Evolutionary conservation across 768 basidiomycete genomes (phyloP).

Genomic region (Boletus reticuloceps): DNA sequence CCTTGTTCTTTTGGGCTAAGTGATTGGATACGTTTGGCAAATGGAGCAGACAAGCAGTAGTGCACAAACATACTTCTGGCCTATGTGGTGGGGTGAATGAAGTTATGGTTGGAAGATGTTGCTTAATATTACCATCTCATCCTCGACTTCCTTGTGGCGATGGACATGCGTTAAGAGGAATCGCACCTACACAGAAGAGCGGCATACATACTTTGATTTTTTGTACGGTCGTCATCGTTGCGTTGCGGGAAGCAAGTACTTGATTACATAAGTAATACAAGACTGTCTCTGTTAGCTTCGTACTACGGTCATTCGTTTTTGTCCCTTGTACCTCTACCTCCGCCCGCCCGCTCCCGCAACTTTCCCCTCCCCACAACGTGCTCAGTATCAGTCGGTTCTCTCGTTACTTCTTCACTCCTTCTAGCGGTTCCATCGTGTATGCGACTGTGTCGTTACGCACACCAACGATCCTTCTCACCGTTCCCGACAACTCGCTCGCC

Average conservation of each 20-base stretch:
- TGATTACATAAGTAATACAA: conserved; percentile 14
- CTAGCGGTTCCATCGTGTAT: conserved; percentile 19
- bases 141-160: conserved; percentile 77
- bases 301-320: background rate
- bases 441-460: conserved; percentile 36
- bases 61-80: conserved; percentile 65
- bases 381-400: conserved; percentile 14
- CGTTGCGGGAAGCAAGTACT: background rate
- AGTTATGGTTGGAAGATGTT: conserved; percentile 10
- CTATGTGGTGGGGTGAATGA: conserved; percentile 41
- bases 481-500: conserved; percentile 23
- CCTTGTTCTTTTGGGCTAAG: conserved; percentile 94
- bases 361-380: conserved; percentile 14
- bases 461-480: conserved; percentile 25
- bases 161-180: conserved; percentile 7
- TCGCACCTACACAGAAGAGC: conserved; percentile 16
- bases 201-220: conserved; percentile 68
- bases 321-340: conserved; percentile 5
- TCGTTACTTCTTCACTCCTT: conserved; percentile 26
- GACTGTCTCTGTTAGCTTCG: background rate
- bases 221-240: conserved; percentile 79
- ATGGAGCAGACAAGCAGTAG: conserved; percentile 6
- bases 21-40: conserved; percentile 12
- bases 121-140: conserved; percentile 79
- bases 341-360: conserved; percentile 14